These are phyloP conservation scores for Russula foetens DNA, from an alignment of 768 basidiomycete genomes.

Conservation along the genomic window DNA sequence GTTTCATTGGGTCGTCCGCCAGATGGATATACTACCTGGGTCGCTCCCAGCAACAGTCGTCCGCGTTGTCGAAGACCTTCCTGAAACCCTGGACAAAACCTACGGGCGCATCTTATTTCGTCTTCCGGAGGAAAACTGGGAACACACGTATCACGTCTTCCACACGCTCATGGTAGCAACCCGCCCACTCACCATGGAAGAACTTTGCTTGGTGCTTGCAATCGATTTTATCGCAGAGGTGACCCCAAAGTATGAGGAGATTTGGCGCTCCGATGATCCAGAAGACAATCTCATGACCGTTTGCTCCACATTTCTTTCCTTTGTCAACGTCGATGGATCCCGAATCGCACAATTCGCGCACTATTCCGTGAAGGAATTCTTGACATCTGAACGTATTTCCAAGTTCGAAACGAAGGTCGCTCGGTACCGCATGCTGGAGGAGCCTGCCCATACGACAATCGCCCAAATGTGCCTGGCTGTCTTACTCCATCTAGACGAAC, in stretches of 20 bases:
- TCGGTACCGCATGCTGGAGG: neutral
- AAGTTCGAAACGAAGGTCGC: neutral
- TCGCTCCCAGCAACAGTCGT: constrained; percentile 6
- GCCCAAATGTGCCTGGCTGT: constrained; percentile 5
- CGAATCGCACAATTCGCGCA: constrained; percentile 2
- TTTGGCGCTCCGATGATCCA: constrained; percentile 5
- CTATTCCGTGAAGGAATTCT: constrained; percentile 5
- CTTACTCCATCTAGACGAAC: constrained; percentile 3
- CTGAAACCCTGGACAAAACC: neutral
- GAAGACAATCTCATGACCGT: neutral
- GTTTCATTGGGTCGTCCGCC: neutral
- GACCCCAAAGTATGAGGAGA: constrained; percentile 6
- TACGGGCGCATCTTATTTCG: constrained; percentile 4
- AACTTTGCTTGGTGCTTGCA: constrained; percentile 7
- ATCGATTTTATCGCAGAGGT: constrained; percentile 5
- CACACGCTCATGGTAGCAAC: constrained; percentile 1
- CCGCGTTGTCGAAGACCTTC: neutral
- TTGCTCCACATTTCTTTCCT: constrained; percentile 3
- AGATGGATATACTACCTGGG: neutral
- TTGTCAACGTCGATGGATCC: constrained; percentile 1
- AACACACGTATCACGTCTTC: constrained; percentile 5
- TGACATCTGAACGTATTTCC: constrained; percentile 3
- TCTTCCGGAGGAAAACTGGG: constrained; percentile 10
- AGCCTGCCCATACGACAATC: neutral
- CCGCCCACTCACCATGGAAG: constrained; percentile 6